phyloP scores from a whole-genome alignment of 805 yeast genomes.

The Candida silvicultrix region DNA sequence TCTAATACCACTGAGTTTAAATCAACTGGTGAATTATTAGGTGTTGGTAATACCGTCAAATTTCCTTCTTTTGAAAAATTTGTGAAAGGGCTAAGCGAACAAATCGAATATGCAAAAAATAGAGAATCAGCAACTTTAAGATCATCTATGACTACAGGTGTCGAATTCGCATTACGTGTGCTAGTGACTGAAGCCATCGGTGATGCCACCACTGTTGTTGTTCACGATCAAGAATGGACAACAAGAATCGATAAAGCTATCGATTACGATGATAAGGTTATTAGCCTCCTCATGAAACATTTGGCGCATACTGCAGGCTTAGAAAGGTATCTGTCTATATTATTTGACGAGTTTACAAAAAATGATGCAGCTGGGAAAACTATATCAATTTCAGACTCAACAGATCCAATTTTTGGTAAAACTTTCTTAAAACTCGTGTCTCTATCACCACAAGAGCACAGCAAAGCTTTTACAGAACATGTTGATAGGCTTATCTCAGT shows the following conservation, averaged over 20 bases:
- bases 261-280: conserved; percentile 51
- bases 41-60: conserved; percentile 26
- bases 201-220: conserved; percentile 48
- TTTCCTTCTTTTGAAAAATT: conserved; percentile 53
- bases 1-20: conserved; percentile 37
- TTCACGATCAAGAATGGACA: conserved; percentile 70
- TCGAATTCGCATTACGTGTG: conserved; percentile 49
- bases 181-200: conserved; percentile 59
- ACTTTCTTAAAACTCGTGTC: conserved; percentile 22
- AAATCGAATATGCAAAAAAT: conserved; percentile 19
- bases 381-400: conserved; percentile 12
- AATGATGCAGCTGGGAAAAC: conserved; percentile 11
- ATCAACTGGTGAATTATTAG: conserved; percentile 38
- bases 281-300: conserved; percentile 20
- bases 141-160: conserved; percentile 32
- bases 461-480: conserved; percentile 6
- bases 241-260: conserved; percentile 63
- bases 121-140: conserved; percentile 23
- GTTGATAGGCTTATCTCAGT: conserved; percentile 21
- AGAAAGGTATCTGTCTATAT: conserved; percentile 23
- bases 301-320: conserved; percentile 17
- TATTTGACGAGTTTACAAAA: conserved; percentile 30
- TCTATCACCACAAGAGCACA: conserved; percentile 12
- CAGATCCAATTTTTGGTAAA: conserved; percentile 29
- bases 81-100: conserved; percentile 25